These are phyloP conservation scores for Boletus semigastroideus DNA, from an alignment of 1,284 basidiomycete species.

Conservation along the genomic window DNA sequence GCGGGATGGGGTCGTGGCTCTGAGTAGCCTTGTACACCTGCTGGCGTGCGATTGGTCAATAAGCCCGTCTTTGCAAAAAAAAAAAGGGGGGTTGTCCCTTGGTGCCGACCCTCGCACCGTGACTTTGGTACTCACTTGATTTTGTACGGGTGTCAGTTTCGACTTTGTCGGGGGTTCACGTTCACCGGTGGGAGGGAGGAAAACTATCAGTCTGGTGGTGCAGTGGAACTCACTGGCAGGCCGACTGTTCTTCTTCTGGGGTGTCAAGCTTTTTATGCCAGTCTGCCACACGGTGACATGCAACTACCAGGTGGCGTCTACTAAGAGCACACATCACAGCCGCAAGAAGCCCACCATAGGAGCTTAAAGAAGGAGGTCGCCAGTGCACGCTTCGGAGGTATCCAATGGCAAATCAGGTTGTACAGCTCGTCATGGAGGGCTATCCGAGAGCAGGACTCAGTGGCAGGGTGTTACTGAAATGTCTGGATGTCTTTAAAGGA, in stretches of 20 bases:
- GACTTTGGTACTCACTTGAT: constrained; percentile 10
- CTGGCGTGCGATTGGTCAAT: constrained; percentile 2
- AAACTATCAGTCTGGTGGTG: constrained; percentile 4
- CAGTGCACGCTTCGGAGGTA: constrained; percentile 5
- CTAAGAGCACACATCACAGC: constrained; percentile 23
- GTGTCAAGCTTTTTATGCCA: constrained; percentile 21
- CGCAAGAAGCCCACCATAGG: constrained; percentile 23
- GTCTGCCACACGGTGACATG: constrained; percentile 27
- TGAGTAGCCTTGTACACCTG: constrained; percentile 1
- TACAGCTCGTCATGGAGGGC: background rate
- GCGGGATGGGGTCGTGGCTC: background rate
- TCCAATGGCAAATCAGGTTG: constrained; percentile 13
- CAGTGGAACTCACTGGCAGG: constrained; percentile 12
- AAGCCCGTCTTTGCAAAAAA: background rate
- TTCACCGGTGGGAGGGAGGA: background rate
- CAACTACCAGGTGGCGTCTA: constrained; percentile 30
- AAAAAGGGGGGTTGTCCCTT: background rate
- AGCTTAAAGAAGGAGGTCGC: constrained; percentile 8
- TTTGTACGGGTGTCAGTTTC: background rate
- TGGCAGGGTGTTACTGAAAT: background rate
- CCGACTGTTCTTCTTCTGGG: constrained; percentile 2
- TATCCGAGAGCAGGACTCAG: background rate
- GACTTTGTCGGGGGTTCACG: background rate
- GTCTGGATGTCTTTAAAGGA: constrained; percentile 11
- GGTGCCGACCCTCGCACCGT: background rate